Evolutionary conservation across 129 eudicot genomes (phyloP).

Genomic region (Lactuca sativa): DNA sequence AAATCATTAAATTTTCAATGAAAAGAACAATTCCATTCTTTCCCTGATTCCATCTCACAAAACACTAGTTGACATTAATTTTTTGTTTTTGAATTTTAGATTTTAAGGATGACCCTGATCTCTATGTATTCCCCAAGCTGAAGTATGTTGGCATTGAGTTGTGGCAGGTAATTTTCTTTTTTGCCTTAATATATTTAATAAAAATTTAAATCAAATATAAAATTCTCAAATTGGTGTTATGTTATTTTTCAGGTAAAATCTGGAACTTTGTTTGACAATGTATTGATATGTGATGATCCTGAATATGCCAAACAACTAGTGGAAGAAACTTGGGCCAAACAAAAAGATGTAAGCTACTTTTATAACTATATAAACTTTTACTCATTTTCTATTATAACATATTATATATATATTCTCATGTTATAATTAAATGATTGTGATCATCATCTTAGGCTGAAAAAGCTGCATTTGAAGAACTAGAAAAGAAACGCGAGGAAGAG

Average conservation of each 20-base stretch:
- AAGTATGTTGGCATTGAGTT: constrained; percentile 90
- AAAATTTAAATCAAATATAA: too few species aligned
- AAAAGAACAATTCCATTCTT: too few species aligned
- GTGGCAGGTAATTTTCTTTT: constrained; percentile 75
- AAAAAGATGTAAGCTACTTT: constrained; percentile 68
- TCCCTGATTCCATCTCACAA: background rate
- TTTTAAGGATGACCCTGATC: constrained; percentile 93
- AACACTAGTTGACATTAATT: background rate
- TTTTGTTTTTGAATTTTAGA: constrained; percentile 40
- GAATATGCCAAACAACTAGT: constrained; percentile 80
- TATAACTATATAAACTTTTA: background rate
- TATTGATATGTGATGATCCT: constrained; percentile 64
- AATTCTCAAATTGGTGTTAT: constrained; percentile 8
- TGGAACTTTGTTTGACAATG: constrained; percentile 91
- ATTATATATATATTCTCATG: background rate
- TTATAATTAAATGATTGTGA: background rate
- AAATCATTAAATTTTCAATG: too few species aligned
- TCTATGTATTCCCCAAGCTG: constrained; percentile 83
- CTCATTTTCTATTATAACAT: background rate
- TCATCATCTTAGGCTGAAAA: constrained; percentile 67
- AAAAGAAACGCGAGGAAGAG: constrained; percentile 80
- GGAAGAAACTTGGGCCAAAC: constrained; percentile 95
- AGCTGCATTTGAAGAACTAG: constrained; percentile 87
- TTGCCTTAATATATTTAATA: too few species aligned
- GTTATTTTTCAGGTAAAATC: constrained; percentile 72